Evolutionary conservation across 768 basidiomycete species (phyloP).

Genomic region (Ramaria rubella): DNA sequence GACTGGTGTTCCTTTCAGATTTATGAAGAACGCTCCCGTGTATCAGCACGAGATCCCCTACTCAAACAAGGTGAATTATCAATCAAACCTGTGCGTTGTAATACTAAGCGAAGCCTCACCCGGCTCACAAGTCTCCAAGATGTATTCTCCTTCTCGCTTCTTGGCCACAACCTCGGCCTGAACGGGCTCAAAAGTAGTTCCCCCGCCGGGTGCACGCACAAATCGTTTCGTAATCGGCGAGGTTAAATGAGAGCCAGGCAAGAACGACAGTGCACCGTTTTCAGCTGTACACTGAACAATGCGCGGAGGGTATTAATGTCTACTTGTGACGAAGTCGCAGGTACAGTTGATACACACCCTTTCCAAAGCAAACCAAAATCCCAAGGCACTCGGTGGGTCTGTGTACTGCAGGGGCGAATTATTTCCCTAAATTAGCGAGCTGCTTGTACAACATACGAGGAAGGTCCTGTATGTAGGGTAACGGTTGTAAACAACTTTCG

Average conservation of each 20-base stretch:
- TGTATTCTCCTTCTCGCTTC: slow-evolving; percentile 46
- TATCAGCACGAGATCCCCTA: slow-evolving; percentile 88
- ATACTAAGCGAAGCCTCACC: slow-evolving; percentile 35
- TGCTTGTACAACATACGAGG: slow-evolving; percentile 41
- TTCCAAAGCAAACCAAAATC: slow-evolving; percentile 96
- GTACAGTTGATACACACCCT: slow-evolving; percentile 25
- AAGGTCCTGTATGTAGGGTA: slow-evolving; percentile 49
- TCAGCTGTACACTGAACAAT: slow-evolving; percentile 66
- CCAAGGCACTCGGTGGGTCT: slow-evolving; percentile 83
- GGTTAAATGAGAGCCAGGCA: slow-evolving; percentile 83
- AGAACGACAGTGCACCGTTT: slow-evolving; percentile 84
- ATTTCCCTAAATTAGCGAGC: slow-evolving; percentile 1
- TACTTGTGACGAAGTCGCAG: background rate
- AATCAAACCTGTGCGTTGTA: background rate
- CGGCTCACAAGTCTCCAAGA: slow-evolving; percentile 66
- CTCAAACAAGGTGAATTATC: background rate
- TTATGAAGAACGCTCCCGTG: slow-evolving; percentile 92
- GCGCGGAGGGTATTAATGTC: slow-evolving; percentile 38
- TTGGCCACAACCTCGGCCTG: slow-evolving; percentile 24
- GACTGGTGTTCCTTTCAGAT: slow-evolving; percentile 77
- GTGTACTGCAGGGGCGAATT: slow-evolving; percentile 59
- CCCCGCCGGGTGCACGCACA: slow-evolving; percentile 64
- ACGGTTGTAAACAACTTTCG: background rate
- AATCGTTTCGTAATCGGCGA: slow-evolving; percentile 78
- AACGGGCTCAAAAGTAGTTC: slow-evolving; percentile 74